Conservation (phyloP, 225 moss, liverwort and hornwort species). For the Polytrichum formosum region DNA sequence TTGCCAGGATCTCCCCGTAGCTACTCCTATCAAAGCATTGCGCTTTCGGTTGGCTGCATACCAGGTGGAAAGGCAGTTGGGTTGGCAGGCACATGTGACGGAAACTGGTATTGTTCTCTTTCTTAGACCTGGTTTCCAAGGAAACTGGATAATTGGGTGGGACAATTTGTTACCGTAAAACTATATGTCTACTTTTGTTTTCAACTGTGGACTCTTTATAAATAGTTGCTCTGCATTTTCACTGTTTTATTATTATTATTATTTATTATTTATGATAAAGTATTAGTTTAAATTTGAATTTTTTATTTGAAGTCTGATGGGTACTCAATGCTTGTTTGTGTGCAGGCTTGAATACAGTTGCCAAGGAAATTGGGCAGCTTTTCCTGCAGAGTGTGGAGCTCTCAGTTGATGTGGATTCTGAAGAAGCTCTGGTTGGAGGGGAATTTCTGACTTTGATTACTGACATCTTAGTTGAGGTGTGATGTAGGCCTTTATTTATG, state of each 20-base stretch:
- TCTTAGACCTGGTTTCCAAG: no score
- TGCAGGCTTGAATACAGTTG: slow-evolving; percentile 58
- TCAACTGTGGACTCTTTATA: no score
- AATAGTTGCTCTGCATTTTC: no score
- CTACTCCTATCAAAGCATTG: slow-evolving; percentile 61
- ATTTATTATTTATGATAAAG: no score
- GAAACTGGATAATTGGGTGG: no score
- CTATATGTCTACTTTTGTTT: no score
- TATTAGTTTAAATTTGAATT: no score
- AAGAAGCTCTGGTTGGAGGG: slow-evolving; percentile 96
- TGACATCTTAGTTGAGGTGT: slow-evolving; percentile 83
- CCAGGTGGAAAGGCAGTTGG: slow-evolving; percentile 80
- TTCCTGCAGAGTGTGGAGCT: slow-evolving; percentile 86
- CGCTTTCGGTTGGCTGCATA: slow-evolving; percentile 65
- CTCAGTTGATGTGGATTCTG: slow-evolving; percentile 66
- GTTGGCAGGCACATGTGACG: slow-evolving; percentile 45
- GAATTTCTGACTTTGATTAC: slow-evolving; percentile 76
- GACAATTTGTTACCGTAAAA: no score
- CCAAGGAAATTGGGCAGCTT: slow-evolving; percentile 56
- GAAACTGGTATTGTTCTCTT: slow-evolving; percentile 42
- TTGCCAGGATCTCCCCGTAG: slow-evolving; percentile 32
- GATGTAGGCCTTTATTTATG: neutral
- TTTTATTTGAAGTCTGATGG: no score
- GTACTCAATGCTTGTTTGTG: neutral
- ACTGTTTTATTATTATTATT: no score